Conservation (phyloP, 306 rosid species). For the Lathyrus aphaca region DNA sequence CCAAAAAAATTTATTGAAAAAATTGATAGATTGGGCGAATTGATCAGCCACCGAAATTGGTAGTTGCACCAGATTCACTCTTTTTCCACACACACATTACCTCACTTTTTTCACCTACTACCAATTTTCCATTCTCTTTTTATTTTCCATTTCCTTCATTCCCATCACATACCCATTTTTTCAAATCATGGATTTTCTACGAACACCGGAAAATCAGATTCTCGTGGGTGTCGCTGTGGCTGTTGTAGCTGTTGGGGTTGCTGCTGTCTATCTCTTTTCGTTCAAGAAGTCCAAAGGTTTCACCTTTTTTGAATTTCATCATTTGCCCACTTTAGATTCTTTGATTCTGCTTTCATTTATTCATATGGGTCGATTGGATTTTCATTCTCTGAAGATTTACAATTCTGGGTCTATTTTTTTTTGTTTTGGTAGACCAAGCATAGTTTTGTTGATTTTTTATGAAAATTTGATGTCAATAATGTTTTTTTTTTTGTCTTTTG, state of each 20-base stretch:
- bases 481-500: background rate
- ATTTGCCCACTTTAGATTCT: slow-evolving; percentile 5
- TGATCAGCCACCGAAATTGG: slow-evolving; percentile 17
- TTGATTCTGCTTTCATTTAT: slow-evolving; percentile 17
- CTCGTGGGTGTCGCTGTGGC: slow-evolving; percentile 62
- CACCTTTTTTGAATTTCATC: background rate
- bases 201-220: slow-evolving; percentile 57
- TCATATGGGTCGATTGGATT: background rate
- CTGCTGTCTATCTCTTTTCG: slow-evolving; percentile 59
- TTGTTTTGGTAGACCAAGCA: slow-evolving; percentile 1
- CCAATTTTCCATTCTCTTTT: slow-evolving; percentile 26
- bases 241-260: slow-evolving; percentile 60
- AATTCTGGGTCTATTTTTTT: slow-evolving; percentile 24
- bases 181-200: slow-evolving; percentile 64
- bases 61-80: slow-evolving; percentile 29
- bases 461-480: slow-evolving; percentile 2
- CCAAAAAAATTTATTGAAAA: background rate
- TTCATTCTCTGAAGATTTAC: background rate
- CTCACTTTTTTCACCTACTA: slow-evolving; percentile 35
- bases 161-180: background rate
- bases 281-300: slow-evolving; percentile 72
- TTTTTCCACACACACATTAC: background rate
- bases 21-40: background rate
- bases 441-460: background rate
- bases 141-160: background rate